Conservation (phyloP, 202 grass and related monocot species). For the Carex sylvatica region DNA sequence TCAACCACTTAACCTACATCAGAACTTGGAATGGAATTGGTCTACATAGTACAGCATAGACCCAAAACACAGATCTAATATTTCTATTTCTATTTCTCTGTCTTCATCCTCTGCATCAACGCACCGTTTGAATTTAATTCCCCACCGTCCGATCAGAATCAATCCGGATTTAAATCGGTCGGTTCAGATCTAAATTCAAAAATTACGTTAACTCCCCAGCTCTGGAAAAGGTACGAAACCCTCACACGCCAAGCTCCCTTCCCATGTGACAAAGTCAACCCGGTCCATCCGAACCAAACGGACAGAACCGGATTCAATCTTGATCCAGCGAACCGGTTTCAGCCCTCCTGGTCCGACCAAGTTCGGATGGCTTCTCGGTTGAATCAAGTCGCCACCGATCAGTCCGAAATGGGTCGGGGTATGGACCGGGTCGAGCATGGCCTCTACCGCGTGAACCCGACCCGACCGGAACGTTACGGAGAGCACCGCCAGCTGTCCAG, state of each 20-base stretch:
- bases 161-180: too few species aligned
- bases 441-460: conserved; percentile 52
- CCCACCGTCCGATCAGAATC: too few species aligned
- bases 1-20: not conserved
- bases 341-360: not conserved
- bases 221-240: not conserved
- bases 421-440: conserved; percentile 26
- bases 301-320: conserved; percentile 12
- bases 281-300: not conserved
- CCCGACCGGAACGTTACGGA: conserved; percentile 65
- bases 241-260: not conserved
- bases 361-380: conserved; percentile 13
- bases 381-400: not conserved
- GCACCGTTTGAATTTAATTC: too few species aligned
- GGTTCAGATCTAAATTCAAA: too few species aligned
- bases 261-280: conserved; percentile 3
- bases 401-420: conserved; percentile 3
- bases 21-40: not conserved
- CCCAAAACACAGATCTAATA: conserved; percentile 15
- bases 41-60: not conserved
- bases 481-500: conserved; percentile 86
- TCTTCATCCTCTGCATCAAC: too few species aligned
- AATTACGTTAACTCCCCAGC: too few species aligned
- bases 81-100: not conserved
- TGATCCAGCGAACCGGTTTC: conserved; percentile 19